phyloP scores from a whole-genome alignment of 2,329 filamentous ascomycete species.

The Exophiala dermatitidis region DNA sequence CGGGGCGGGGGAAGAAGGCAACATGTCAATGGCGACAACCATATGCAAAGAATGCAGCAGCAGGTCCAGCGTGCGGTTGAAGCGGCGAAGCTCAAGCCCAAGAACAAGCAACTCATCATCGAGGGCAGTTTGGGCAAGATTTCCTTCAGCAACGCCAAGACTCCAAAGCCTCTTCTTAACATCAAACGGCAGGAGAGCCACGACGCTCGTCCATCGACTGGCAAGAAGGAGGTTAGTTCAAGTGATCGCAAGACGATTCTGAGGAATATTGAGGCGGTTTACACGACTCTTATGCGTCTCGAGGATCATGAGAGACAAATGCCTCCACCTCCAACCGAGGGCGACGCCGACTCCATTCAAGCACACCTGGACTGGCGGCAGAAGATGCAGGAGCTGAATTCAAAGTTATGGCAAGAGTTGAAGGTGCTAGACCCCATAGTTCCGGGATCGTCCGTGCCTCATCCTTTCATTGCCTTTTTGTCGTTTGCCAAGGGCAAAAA shows the following conservation, averaged over 20 bases:
- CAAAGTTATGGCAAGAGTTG: slow-evolving; percentile 73
- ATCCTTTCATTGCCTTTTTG: slow-evolving; percentile 93
- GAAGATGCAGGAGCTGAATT: slow-evolving; percentile 62
- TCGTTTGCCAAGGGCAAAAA: slow-evolving; percentile 96
- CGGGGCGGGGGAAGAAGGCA: slow-evolving; percentile 69
- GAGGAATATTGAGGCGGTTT: slow-evolving; percentile 81
- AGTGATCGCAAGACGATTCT: slow-evolving; percentile 77
- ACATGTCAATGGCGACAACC: slow-evolving; percentile 81
- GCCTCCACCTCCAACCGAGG: slow-evolving; percentile 55
- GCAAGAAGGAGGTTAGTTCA: slow-evolving; percentile 46
- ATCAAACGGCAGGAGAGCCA: slow-evolving; percentile 77
- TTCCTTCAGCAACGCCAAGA: slow-evolving; percentile 97
- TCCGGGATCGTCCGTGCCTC: slow-evolving; percentile 58
- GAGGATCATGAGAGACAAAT: slow-evolving; percentile 85
- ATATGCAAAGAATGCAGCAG: slow-evolving; percentile 98
- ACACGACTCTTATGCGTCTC: slow-evolving; percentile 80
- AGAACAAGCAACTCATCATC: slow-evolving; percentile 94
- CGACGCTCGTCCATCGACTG: slow-evolving; percentile 43
- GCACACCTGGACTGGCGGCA: slow-evolving; percentile 73
- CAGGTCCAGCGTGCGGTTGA: slow-evolving; percentile 96
- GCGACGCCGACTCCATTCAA: slow-evolving; percentile 62
- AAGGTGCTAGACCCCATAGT: slow-evolving; percentile 91
- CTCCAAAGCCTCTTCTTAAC: slow-evolving; percentile 86
- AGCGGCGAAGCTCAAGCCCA: slow-evolving; percentile 92
- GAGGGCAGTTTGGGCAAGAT: slow-evolving; percentile 96